These are phyloP conservation scores for Lactarius akahatsu DNA, from an alignment of 768 basidiomycete genomes.

Conservation along the genomic window DNA sequence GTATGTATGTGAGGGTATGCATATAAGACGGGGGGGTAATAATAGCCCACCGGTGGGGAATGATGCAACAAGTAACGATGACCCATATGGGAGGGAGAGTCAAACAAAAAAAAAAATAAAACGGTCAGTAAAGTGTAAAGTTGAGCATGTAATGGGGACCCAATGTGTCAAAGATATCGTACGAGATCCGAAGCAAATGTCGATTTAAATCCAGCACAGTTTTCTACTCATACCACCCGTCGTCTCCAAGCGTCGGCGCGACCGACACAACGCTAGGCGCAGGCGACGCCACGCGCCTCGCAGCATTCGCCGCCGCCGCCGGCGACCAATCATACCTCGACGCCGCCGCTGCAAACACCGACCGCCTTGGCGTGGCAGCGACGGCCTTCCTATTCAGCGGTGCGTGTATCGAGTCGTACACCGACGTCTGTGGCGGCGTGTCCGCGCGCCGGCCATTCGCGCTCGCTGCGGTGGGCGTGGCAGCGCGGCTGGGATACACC, in stretches of 20 bases:
- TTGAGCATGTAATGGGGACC: background rate
- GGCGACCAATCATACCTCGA: conserved; percentile 29
- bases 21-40: background rate
- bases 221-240: conserved; percentile 74
- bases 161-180: background rate
- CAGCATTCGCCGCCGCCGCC: conserved; percentile 33
- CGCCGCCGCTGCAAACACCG: conserved; percentile 32
- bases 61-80: background rate
- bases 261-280: conserved; percentile 74
- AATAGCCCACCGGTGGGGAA: background rate
- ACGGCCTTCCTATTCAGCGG: conserved; percentile 29
- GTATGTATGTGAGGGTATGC: conserved; percentile 22
- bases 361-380: conserved; percentile 36
- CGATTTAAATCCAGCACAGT: no score
- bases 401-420: conserved; percentile 73
- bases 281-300: conserved; percentile 56
- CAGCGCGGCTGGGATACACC: conserved; percentile 51
- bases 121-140: no score
- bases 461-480: conserved; percentile 45
- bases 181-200: no score
- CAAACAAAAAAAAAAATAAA: background rate
- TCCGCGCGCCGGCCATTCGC: conserved; percentile 42
- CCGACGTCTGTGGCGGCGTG: conserved; percentile 56
- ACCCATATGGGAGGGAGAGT: conserved; percentile 7
- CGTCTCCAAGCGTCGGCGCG: conserved; percentile 64